Conservation (phyloP, 2,329 filamentous ascomycete species). For the Penicillium hordei region DNA sequence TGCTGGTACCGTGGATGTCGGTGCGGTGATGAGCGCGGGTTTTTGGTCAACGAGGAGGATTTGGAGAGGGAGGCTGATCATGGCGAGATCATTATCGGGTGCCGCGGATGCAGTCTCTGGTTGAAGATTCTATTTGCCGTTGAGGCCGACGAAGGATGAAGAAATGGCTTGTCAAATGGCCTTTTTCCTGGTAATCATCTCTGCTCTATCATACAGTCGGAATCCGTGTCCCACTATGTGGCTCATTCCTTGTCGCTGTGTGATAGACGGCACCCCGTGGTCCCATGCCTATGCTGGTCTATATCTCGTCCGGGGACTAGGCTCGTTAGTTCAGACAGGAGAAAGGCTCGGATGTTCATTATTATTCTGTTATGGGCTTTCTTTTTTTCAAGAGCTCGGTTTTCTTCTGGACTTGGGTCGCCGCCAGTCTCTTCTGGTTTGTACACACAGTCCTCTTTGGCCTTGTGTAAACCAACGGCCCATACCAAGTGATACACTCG, state of each 20-base stretch:
- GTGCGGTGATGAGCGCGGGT: conserved; percentile 59
- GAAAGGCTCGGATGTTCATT: too few relatives aligned
- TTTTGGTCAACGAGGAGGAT: conserved; percentile 55
- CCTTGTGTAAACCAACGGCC: not conserved
- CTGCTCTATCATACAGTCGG: not conserved
- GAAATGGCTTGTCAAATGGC: not conserved
- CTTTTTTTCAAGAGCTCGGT: not conserved
- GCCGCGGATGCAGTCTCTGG: conserved; percentile 64
- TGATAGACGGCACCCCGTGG: not conserved
- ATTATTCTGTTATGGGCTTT: not conserved
- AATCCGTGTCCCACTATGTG: not conserved
- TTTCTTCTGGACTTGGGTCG: not conserved
- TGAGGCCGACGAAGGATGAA: conserved; percentile 33
- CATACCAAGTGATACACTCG: not conserved
- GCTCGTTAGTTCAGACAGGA: not conserved
- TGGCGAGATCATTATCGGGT: conserved; percentile 60
- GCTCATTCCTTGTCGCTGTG: not conserved
- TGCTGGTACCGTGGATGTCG: conserved; percentile 59
- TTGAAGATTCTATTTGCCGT: conserved; percentile 59
- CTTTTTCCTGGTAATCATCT: not conserved
- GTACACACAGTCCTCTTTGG: not conserved
- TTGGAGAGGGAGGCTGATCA: conserved; percentile 51
- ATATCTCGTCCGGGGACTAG: not conserved
- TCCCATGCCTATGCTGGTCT: not conserved
- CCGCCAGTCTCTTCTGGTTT: not conserved